Evolutionary conservation across 148 eudicot genomes (phyloP).

Genomic region (Pouteria glomerata): DNA sequence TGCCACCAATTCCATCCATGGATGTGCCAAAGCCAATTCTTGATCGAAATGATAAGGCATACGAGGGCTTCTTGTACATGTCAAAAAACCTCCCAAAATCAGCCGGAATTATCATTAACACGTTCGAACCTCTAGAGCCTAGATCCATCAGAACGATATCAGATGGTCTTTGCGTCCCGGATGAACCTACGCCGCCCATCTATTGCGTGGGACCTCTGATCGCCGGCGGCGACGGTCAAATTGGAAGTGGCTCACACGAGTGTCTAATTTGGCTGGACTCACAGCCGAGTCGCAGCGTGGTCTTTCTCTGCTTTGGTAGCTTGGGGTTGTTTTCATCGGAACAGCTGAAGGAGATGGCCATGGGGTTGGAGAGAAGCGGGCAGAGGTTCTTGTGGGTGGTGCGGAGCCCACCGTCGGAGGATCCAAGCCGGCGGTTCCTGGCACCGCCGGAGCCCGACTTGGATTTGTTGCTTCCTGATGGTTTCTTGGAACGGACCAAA

Average conservation of each 20-base stretch:
- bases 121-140: constrained; percentile 27
- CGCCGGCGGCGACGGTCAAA: not conserved
- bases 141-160: constrained; percentile 17
- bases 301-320: constrained; percentile 42
- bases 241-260: constrained; percentile 5
- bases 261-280: constrained; percentile 35
- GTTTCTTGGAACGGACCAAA: constrained; percentile 36
- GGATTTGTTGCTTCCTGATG: constrained; percentile 31
- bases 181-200: constrained; percentile 28
- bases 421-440: not conserved
- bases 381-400: constrained; percentile 53
- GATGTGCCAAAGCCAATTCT: constrained; percentile 20
- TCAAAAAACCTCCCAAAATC: constrained; percentile 19
- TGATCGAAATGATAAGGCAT: constrained; percentile 13
- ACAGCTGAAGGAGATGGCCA: constrained; percentile 44
- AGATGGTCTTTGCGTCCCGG: constrained; percentile 21
- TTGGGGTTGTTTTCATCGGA: constrained; percentile 28
- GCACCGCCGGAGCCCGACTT: constrained; percentile 26
- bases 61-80: constrained; percentile 15
- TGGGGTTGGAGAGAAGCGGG: constrained; percentile 48
- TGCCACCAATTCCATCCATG: constrained; percentile 28
- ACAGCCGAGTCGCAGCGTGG: constrained; percentile 34
- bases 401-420: constrained; percentile 29
- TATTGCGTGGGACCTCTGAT: constrained; percentile 33
- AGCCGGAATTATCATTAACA: constrained; percentile 29